These are phyloP conservation scores for Macadamia integrifolia DNA, from an alignment of 164 flowering plant genomes.

Conservation along the genomic window DNA sequence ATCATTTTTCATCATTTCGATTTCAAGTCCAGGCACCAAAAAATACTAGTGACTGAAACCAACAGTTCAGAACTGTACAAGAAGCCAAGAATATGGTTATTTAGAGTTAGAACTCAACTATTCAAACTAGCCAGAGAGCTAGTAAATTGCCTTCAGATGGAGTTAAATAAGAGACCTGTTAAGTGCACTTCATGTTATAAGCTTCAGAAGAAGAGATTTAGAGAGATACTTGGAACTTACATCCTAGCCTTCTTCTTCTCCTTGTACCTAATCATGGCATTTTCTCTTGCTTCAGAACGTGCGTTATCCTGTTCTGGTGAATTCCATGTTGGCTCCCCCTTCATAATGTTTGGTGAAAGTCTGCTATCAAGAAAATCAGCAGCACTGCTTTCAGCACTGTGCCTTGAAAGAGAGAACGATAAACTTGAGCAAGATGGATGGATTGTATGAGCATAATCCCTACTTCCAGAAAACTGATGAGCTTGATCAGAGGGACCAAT, in stretches of 20 bases:
- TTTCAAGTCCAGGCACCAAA: background rate
- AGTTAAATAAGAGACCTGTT: background rate
- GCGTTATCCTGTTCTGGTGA: slow-evolving; percentile 19
- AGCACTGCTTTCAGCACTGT: slow-evolving; percentile 35
- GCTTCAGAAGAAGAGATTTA: background rate
- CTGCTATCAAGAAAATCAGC: slow-evolving; percentile 33
- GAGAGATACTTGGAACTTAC: slow-evolving; percentile 28
- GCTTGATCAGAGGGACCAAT: slow-evolving; percentile 16
- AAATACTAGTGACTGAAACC: background rate
- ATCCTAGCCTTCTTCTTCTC: slow-evolving; percentile 41
- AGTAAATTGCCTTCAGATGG: background rate
- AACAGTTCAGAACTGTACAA: background rate
- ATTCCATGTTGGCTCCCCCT: slow-evolving; percentile 18
- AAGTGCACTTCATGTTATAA: background rate
- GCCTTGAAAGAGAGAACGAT: slow-evolving; percentile 36
- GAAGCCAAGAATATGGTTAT: too few relatives aligned
- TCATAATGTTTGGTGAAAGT: slow-evolving; percentile 21
- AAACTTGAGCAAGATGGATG: slow-evolving; percentile 25
- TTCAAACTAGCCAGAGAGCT: background rate
- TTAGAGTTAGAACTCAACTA: background rate
- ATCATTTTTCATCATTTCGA: too few relatives aligned
- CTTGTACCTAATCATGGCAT: slow-evolving; percentile 31
- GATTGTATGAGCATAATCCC: slow-evolving; percentile 15
- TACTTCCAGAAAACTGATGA: slow-evolving; percentile 12
- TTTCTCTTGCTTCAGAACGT: slow-evolving; percentile 29